These are phyloP conservation scores for Sporobolus alterniflorus DNA, from an alignment of 202 grass and related monocot species.

Conservation along the genomic window DNA sequence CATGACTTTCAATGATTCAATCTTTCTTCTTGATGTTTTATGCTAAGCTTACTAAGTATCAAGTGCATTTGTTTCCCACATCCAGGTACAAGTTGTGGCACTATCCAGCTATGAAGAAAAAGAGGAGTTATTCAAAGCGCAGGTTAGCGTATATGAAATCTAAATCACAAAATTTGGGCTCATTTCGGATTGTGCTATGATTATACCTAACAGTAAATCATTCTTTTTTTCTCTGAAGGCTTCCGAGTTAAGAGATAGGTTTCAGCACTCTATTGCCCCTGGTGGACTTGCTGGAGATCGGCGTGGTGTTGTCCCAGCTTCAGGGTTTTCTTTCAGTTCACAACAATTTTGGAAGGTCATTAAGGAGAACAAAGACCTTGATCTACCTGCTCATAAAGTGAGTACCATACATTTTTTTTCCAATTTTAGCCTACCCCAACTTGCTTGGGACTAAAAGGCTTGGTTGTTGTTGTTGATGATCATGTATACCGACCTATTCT, in stretches of 20 bases:
- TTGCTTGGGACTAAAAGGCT: too few species aligned
- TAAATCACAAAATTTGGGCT: slow-evolving; percentile 20
- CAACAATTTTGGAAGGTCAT: slow-evolving; percentile 98
- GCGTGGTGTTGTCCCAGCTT: slow-evolving; percentile 92
- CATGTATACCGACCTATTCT: slow-evolving; percentile 20
- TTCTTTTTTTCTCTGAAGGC: slow-evolving; percentile 59
- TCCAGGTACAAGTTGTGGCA: slow-evolving; percentile 89
- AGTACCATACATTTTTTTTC: slow-evolving; percentile 17
- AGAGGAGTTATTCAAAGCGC: slow-evolving; percentile 86
- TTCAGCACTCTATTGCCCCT: slow-evolving; percentile 94
- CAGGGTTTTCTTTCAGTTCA: slow-evolving; percentile 96
- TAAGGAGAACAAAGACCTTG: slow-evolving; percentile 99
- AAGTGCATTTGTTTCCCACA: slow-evolving; percentile 37
- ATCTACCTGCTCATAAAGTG: slow-evolving; percentile 98
- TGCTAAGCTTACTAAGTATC: slow-evolving; percentile 16
- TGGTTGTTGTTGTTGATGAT: too few species aligned
- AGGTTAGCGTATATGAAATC: slow-evolving; percentile 50
- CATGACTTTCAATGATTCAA: neutral
- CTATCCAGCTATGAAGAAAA: slow-evolving; percentile 96
- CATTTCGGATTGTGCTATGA: slow-evolving; percentile 14
- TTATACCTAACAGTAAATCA: slow-evolving; percentile 39
- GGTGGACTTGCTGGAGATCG: slow-evolving; percentile 97
- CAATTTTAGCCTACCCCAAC: too few species aligned
- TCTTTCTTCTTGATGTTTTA: slow-evolving; percentile 15
- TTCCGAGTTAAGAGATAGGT: slow-evolving; percentile 83